Evolutionary conservation across 805 yeast genomes (phyloP).

Genomic region (Yarrowia hollandica): DNA sequence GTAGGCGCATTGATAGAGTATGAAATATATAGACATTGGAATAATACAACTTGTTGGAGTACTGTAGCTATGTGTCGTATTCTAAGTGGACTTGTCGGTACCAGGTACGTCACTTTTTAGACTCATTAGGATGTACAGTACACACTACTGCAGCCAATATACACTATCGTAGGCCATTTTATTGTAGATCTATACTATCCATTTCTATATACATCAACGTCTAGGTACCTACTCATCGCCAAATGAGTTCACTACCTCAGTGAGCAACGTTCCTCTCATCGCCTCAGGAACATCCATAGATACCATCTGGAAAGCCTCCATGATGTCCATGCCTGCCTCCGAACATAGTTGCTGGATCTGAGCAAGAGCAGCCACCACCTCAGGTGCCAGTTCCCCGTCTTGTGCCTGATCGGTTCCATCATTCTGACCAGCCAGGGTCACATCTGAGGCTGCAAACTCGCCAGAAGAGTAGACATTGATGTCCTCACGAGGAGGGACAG

Average conservation of each 20-base stretch:
- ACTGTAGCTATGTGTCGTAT: too few species aligned
- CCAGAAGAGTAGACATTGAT: constrained; percentile 7
- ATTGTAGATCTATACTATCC: too few species aligned
- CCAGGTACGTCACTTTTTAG: too few species aligned
- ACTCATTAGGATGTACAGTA: too few species aligned
- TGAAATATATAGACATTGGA: neutral
- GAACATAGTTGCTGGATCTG: constrained; percentile 6
- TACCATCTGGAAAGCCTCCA: constrained; percentile 24
- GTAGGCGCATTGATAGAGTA: neutral
- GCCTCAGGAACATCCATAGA: constrained; percentile 10
- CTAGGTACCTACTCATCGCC: neutral
- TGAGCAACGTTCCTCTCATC: neutral
- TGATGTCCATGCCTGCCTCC: constrained; percentile 16
- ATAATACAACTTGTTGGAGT: too few species aligned
- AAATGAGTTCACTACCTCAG: neutral
- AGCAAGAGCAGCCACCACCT: constrained; percentile 5
- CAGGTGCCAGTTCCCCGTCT: constrained; percentile 13
- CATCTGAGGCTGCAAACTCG: constrained; percentile 4
- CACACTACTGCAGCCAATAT: too few species aligned
- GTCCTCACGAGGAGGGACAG: constrained; percentile 17
- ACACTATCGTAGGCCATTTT: too few species aligned
- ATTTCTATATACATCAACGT: neutral
- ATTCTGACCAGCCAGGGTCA: constrained; percentile 15
- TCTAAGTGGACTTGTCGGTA: too few species aligned
- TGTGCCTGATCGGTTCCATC: neutral